A percentile compares a stretch with the other conserved stretches of the same genome.
Conservation (phyloP, 2,329 filamentous ascomycete species). For the Fusarium anthophilum region DNA sequence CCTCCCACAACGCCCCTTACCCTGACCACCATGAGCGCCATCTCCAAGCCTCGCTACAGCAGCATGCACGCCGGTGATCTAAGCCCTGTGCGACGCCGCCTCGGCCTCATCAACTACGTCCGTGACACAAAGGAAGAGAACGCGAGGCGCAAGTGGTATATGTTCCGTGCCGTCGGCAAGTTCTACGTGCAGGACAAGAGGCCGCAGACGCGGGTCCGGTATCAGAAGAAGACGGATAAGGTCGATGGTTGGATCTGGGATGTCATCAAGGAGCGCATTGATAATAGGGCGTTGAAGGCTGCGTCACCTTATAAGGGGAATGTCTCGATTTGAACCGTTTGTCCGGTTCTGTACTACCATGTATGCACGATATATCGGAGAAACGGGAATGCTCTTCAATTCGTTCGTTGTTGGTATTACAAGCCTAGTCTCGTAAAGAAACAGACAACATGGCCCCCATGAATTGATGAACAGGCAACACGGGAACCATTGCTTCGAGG, state of each 20-base stretch:
- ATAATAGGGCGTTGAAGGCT: conserved; percentile 29
- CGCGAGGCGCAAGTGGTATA: conserved; percentile 51
- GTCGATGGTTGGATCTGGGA: conserved; percentile 56
- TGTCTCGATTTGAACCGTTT: not conserved
- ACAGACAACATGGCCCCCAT: not conserved
- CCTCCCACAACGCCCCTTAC: conserved; percentile 59
- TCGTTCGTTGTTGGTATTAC: not conserved
- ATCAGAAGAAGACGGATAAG: conserved; percentile 43
- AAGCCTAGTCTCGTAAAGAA: not conserved
- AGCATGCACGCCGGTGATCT: conserved; percentile 53
- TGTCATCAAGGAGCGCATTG: conserved; percentile 47
- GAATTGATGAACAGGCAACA: not conserved
- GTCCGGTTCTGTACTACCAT: not conserved
- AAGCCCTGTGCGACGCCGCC: conserved; percentile 42
- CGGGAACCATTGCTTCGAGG: not conserved
- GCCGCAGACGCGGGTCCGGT: conserved; percentile 28
- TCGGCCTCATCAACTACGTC: conserved; percentile 54
- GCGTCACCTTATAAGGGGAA: conserved; percentile 6
- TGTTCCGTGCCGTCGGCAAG: conserved; percentile 50
- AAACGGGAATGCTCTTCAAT: not conserved
- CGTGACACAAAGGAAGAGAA: conserved; percentile 50
- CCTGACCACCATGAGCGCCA: conserved; percentile 64
- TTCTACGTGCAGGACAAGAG: conserved; percentile 51
- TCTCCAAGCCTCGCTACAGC: conserved; percentile 64
- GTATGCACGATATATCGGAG: not conserved